Evolutionary conservation across 768 basidiomycete genomes (phyloP).

Genomic region (Kwoniella dendrophila): DNA sequence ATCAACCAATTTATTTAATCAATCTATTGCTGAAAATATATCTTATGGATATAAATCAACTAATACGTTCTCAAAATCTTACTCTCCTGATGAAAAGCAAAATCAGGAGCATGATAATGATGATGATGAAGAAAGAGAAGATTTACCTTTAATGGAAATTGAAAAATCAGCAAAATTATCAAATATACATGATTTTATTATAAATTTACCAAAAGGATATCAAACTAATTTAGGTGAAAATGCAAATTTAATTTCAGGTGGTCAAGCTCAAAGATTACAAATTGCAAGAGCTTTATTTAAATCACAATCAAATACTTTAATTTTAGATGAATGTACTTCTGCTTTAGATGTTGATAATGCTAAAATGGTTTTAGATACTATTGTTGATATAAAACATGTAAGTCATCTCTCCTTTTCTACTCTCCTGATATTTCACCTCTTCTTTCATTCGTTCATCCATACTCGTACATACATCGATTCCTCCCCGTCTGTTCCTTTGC

Average conservation of each 20-base stretch:
- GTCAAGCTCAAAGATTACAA: slow-evolving; percentile 89
- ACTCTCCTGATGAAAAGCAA: too few relatives aligned
- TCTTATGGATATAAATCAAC: slow-evolving; percentile 67
- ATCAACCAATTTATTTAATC: slow-evolving; percentile 83
- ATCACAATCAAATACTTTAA: slow-evolving; percentile 69
- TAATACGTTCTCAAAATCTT: background rate
- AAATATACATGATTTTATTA: slow-evolving; percentile 83
- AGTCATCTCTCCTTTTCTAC: slow-evolving; percentile 24
- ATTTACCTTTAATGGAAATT: slow-evolving; percentile 61
- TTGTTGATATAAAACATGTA: slow-evolving; percentile 66
- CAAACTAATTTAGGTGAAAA: slow-evolving; percentile 88
- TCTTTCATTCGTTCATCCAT: background rate
- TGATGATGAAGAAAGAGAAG: too few relatives aligned
- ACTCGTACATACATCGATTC: background rate
- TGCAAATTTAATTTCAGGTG: slow-evolving; percentile 85
- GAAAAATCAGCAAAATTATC: slow-evolving; percentile 73
- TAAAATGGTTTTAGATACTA: slow-evolving; percentile 75
- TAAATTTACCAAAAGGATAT: slow-evolving; percentile 77
- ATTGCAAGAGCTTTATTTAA: slow-evolving; percentile 89
- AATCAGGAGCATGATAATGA: too few relatives aligned
- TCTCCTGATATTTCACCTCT: background rate
- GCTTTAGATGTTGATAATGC: slow-evolving; percentile 86
- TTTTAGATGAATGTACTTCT: slow-evolving; percentile 94
- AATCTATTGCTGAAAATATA: slow-evolving; percentile 84
- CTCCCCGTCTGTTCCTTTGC: background rate